Percentiles rank a stretch among this genome's conserved stretches.
These are phyloP conservation scores for Fusarium setosum DNA, from an alignment of 2,329 filamentous ascomycete species.

Conservation along the genomic window DNA sequence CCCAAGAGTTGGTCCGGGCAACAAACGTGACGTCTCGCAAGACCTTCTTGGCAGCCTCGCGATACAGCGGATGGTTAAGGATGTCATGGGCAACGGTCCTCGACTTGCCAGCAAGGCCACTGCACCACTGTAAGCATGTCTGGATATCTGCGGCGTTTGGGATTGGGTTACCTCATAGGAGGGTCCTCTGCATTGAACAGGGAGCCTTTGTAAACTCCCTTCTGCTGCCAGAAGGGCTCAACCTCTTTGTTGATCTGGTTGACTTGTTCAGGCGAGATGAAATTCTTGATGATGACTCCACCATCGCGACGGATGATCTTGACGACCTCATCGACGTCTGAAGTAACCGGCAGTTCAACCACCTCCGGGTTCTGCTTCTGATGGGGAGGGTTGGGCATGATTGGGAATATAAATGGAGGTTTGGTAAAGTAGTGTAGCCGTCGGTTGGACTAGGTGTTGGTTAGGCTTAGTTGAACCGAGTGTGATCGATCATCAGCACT, in stretches of 20 bases:
- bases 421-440: neutral
- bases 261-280: neutral
- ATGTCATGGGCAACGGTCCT: slow-evolving; percentile 3
- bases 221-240: neutral
- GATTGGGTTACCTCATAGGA: neutral
- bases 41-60: slow-evolving; percentile 6
- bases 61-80: slow-evolving; percentile 3
- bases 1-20: too few species aligned
- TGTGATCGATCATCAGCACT: too few species aligned
- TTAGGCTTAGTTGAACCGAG: neutral
- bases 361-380: slow-evolving; percentile 11
- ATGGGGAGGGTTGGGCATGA: slow-evolving; percentile 10
- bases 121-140: neutral
- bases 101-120: slow-evolving; percentile 9
- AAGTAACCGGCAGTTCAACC: neutral
- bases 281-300: slow-evolving; percentile 14
- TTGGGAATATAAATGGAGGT: neutral
- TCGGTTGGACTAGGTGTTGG: neutral
- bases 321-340: neutral
- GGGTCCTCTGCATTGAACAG: slow-evolving; percentile 1
- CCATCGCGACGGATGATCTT: slow-evolving; percentile 6
- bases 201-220: neutral
- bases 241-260: slow-evolving; percentile 3
- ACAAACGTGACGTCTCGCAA: slow-evolving; percentile 7
- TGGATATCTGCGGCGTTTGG: neutral